Evolutionary conservation across 108 stramenopile species (phyloP), one percentile per base, ranked within the genome.

Genomic region (Nitzschia putrida): DNA sequence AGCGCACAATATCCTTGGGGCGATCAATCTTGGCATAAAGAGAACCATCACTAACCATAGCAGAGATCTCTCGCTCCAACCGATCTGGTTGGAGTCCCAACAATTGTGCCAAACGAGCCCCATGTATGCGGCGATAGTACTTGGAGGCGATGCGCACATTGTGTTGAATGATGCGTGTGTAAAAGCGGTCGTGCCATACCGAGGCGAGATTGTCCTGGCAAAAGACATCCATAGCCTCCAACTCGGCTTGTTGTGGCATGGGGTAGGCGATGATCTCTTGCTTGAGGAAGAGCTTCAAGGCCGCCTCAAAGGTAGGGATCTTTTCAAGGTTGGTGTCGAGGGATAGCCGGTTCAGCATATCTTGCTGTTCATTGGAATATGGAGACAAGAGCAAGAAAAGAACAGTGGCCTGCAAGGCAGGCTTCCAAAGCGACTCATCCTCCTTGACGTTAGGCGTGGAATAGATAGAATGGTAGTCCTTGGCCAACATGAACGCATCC

Each of bases 251-350:
- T 56, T 89, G 75, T 9, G 81, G 74, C 53, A 96, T 59, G 20
- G 98, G 96, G 72, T 92, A 97, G 22, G 69, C 74, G 50, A 97
- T 96, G 73, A 98, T 96, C 85, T 98, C 98, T 41, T 95, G 81
- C 49, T 84, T 89, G 50, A 94, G 64, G 18, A 89, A 80, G 22
- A 83, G 71, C 24, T 82, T 40, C 57, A 94, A 75, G 7, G 83
- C 84, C 16, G 49, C 55, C 51, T 76, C 53, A 70, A 79, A 88
- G 23, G 84, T 65, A 3, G 72, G 57, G 39, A 91, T 47, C 61
- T 89, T 87, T 56, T 93, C 89, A 41, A 96, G 61, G 44, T 88
- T 90, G 21, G 82, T 24, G 69, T 95, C 88, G 66, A 70, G 53
- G 25, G 84, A 76, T 47, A 98, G 69, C 34, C 90, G 61, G 61